These are phyloP conservation scores for Larix sibirica DNA, from an alignment of 83 land plant genomes.

Conservation along the genomic window DNA sequence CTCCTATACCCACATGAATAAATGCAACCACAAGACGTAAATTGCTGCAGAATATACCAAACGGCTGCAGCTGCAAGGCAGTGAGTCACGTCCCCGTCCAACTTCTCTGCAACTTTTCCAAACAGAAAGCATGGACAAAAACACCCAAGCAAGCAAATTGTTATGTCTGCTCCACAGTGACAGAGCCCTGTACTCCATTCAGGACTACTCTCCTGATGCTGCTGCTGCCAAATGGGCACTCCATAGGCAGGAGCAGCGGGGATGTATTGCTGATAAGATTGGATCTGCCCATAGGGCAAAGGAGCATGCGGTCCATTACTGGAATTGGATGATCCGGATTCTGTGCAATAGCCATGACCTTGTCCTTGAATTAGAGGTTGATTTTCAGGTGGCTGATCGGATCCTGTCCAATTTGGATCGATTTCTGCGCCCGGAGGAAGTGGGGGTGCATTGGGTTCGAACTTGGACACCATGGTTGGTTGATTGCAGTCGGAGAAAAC, in stretches of 20 bases:
- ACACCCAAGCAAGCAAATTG: not conserved
- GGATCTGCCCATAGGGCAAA: not conserved
- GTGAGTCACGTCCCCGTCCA: conserved; percentile 28
- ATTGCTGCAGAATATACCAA: conserved; percentile 32
- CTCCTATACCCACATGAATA: conserved; percentile 29
- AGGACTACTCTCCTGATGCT: not conserved
- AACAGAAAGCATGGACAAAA: conserved; percentile 28
- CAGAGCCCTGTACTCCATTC: conserved; percentile 13
- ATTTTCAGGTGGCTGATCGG: not conserved
- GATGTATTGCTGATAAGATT: conserved; percentile 4
- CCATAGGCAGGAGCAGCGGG: not conserved
- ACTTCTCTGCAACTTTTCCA: conserved; percentile 20
- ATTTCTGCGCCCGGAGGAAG: not conserved
- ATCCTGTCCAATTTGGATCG: not conserved
- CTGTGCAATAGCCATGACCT: not conserved
- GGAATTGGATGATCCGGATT: no score
- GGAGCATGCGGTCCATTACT: not conserved
- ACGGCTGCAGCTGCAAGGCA: conserved; percentile 15
- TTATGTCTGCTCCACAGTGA: not conserved
- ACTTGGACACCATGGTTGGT: not conserved
- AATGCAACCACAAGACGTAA: conserved; percentile 18
- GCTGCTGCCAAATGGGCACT: conserved; percentile 2
- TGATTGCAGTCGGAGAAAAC: no score
- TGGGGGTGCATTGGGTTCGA: conserved; percentile 7
- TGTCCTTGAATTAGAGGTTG: not conserved